A percentile compares a stretch with the other conserved stretches of the same genome.
phyloP scores from a whole-genome alignment of 2,329 filamentous ascomycete genomes.

The Coniella vitis region DNA sequence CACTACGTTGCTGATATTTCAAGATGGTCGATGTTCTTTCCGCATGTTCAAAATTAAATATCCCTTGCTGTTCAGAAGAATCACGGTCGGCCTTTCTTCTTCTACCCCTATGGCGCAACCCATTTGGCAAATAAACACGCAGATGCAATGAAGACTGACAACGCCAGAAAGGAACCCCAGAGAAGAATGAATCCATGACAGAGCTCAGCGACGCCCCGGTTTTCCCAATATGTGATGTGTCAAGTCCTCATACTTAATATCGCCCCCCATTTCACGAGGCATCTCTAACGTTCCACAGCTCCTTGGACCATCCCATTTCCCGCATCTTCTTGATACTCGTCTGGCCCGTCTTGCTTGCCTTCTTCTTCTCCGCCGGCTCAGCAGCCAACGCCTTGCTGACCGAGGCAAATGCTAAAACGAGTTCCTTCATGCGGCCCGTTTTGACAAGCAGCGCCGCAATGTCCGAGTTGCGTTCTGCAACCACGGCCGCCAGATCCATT shows the following conservation, averaged over 20 bases:
- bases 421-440: constrained; percentile 63
- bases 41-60: too few relatives aligned
- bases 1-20: too few relatives aligned
- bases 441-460: constrained; percentile 58
- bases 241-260: not conserved
- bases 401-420: constrained; percentile 69
- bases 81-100: constrained; percentile 7
- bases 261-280: constrained; percentile 11
- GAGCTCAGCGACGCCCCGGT: not conserved
- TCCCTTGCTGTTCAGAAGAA: constrained; percentile 7
- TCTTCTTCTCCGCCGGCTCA: constrained; percentile 45
- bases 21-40: too few relatives aligned
- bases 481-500: constrained; percentile 74
- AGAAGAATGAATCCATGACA: not conserved
- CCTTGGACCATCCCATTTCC: constrained; percentile 56
- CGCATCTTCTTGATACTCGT: constrained; percentile 52
- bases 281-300: constrained; percentile 53
- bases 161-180: too few relatives aligned
- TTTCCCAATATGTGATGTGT: not conserved
- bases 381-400: constrained; percentile 66
- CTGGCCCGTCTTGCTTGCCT: constrained; percentile 25
- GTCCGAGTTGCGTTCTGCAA: constrained; percentile 65
- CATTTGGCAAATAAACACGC: constrained; percentile 2
- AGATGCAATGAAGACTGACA: not conserved
- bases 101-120: not conserved